These are phyloP conservation scores for Enterocytospora artemiae DNA, from an alignment of 371 early-diverging fungal genomes.

Conservation along the genomic window DNA sequence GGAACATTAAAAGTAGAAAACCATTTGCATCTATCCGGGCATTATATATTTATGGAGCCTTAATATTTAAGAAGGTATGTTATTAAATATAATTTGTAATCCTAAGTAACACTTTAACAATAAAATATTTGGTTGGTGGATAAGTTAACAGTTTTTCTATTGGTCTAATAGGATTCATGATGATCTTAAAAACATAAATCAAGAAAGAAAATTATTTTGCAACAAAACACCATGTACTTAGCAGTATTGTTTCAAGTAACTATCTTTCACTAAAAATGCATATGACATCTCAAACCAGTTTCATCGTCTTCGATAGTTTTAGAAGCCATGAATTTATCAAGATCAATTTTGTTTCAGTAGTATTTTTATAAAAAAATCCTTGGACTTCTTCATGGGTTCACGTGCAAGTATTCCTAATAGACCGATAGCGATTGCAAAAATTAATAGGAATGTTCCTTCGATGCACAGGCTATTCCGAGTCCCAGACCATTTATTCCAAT, in stretches of 20 bases:
- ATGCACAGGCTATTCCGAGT: conserved; percentile 21
- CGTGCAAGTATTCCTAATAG: background rate
- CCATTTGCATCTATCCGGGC: too few species aligned
- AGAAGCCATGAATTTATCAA: background rate
- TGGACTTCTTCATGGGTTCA: conserved; percentile 4
- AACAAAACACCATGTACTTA: too few species aligned
- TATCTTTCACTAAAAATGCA: background rate
- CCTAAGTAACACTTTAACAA: too few species aligned
- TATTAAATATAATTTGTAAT: too few species aligned
- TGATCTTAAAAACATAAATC: too few species aligned
- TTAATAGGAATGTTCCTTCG: conserved; percentile 20
- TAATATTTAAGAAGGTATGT: too few species aligned
- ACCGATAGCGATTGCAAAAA: conserved; percentile 12
- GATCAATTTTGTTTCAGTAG: background rate
- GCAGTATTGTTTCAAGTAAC: background rate
- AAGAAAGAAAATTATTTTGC: too few species aligned
- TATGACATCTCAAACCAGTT: conserved; percentile 1
- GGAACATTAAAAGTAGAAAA: too few species aligned
- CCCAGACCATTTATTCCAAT: conserved; percentile 34
- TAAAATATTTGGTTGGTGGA: too few species aligned
- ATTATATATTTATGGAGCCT: too few species aligned
- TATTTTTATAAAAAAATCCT: background rate
- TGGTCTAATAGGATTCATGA: too few species aligned
- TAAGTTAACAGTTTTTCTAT: too few species aligned
- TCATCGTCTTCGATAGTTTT: background rate